Evolutionary conservation across 2,329 filamentous ascomycete species (phyloP).

Genomic region (Penicillium freii): DNA sequence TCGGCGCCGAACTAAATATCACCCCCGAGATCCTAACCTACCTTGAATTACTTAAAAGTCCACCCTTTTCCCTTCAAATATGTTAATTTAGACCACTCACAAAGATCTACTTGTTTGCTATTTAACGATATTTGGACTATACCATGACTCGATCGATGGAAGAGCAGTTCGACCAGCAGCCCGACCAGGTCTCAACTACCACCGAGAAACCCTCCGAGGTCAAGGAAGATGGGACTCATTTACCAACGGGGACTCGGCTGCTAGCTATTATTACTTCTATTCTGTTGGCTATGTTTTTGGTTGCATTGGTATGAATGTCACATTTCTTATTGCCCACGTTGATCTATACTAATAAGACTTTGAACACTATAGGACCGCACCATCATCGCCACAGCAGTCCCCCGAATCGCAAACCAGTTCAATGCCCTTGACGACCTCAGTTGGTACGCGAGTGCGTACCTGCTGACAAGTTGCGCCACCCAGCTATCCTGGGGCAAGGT

Average conservation of each 20-base stretch:
- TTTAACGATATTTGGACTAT: background rate
- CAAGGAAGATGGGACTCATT: background rate
- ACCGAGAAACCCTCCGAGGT: slow-evolving; percentile 3
- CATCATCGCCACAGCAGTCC: slow-evolving; percentile 27
- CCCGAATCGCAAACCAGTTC: slow-evolving; percentile 25
- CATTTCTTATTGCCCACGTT: background rate
- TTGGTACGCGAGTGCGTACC: slow-evolving; percentile 59
- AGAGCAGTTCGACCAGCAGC: background rate
- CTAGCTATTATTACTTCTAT: slow-evolving; percentile 1
- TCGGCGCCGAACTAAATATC: background rate
- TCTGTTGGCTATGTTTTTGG: slow-evolving; percentile 9
- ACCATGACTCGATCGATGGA: slow-evolving; percentile 1
- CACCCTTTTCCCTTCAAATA: background rate
- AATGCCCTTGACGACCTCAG: slow-evolving; percentile 53
- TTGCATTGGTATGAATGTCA: background rate
- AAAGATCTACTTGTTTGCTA: background rate
- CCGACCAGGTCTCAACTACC: background rate
- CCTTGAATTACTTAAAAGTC: background rate
- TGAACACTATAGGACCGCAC: slow-evolving; percentile 45
- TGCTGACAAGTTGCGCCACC: slow-evolving; percentile 33
- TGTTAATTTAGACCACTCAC: background rate
- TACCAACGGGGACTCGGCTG: background rate
- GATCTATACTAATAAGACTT: slow-evolving; percentile 34
- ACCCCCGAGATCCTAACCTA: background rate
- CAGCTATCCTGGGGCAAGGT: slow-evolving; percentile 39